Evolutionary conservation across 495 filamentous ascomycete species (phyloP).

Genomic region (Podospora didyma): DNA sequence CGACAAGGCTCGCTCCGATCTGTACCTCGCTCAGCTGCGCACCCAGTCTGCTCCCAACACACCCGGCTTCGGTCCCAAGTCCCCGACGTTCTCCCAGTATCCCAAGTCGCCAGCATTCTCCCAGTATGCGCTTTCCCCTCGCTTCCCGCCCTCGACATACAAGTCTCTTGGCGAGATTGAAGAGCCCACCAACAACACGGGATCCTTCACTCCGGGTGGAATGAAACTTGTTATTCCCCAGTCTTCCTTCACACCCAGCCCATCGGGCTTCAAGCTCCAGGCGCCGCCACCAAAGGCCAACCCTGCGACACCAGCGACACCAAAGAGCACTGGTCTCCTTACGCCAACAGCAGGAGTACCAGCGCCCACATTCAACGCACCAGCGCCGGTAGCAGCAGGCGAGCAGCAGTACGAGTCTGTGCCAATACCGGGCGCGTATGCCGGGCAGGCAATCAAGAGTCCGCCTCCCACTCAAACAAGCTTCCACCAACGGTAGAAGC

Average conservation of each 20-base stretch:
- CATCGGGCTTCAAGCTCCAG: conserved; percentile 71
- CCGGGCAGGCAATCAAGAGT: conserved; percentile 40
- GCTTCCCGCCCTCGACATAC: conserved; percentile 50
- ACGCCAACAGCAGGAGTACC: conserved; percentile 15
- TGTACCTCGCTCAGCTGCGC: conserved; percentile 93
- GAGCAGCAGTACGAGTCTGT: conserved; percentile 65
- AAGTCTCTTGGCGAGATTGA: conserved; percentile 45
- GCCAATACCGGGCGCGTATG: conserved; percentile 63
- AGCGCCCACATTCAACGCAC: conserved; percentile 28
- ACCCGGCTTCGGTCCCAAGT: conserved; percentile 72
- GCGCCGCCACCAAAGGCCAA: conserved; percentile 75
- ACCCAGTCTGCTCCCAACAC: conserved; percentile 93
- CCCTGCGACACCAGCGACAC: conserved; percentile 66
- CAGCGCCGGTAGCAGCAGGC: conserved; percentile 53
- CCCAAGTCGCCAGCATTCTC: conserved; percentile 56
- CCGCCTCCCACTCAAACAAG: conserved; percentile 38
- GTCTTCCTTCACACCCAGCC: conserved; percentile 39
- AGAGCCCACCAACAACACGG: conserved; percentile 29
- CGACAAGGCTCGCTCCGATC: conserved; percentile 86
- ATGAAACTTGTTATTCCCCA: conserved; percentile 38
- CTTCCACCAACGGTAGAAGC: conserved; percentile 27
- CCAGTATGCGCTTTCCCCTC: conserved; percentile 48
- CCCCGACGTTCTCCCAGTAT: conserved; percentile 50
- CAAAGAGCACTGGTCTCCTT: conserved; percentile 41
- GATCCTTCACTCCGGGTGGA: conserved; percentile 44